Percentiles rank a stretch among this genome's conserved stretches.
phyloP scores from a whole-genome alignment of 1,284 basidiomycete genomes.

The Apiotrichum porosum region DNA sequence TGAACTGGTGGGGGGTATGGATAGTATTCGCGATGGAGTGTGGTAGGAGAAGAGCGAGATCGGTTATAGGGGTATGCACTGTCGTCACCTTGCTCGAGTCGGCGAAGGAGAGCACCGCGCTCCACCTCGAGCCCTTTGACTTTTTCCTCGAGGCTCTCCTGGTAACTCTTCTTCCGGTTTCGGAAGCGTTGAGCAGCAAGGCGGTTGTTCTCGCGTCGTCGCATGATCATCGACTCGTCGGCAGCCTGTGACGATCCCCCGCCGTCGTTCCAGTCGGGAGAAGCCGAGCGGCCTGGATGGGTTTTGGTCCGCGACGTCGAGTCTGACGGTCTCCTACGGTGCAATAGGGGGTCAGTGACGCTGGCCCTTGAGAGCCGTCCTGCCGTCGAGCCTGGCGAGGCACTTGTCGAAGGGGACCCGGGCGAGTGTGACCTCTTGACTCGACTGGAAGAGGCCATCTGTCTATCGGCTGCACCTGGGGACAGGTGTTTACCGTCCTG shows the following conservation, averaged over 20 bases:
- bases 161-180: slow-evolving; percentile 43
- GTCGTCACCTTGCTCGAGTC: slow-evolving; percentile 19
- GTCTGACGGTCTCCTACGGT: no score
- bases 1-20: neutral
- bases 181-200: slow-evolving; percentile 44
- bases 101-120: slow-evolving; percentile 23
- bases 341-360: no score
- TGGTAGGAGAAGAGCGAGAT: neutral
- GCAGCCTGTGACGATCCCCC: neutral
- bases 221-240: slow-evolving; percentile 24
- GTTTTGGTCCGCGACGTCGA: no score
- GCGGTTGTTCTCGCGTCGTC: slow-evolving; percentile 41
- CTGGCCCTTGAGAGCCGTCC: no score
- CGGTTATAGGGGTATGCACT: neutral
- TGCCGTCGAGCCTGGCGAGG: no score
- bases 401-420: no score
- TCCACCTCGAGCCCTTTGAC: slow-evolving; percentile 35
- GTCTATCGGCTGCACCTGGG: no score
- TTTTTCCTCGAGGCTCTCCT: slow-evolving; percentile 40
- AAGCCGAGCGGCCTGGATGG: neutral
- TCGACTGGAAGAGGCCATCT: no score
- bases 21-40: neutral
- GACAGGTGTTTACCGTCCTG: no score
- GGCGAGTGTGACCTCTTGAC: no score
- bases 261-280: neutral